phyloP scores from a whole-genome alignment of 345 rosid species.

The Ceriops decandra region DNA sequence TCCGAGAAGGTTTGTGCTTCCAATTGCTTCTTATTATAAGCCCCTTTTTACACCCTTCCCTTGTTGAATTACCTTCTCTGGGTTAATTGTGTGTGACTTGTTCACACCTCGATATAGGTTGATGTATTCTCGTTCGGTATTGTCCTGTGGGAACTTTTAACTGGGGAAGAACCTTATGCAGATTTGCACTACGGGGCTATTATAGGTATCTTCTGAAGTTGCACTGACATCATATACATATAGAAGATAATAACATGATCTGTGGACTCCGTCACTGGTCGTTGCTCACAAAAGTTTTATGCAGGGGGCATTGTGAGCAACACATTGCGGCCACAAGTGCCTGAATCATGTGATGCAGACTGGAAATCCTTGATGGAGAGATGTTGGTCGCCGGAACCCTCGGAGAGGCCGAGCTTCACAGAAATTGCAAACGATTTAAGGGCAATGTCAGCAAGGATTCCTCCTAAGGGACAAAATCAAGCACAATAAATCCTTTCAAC shows the following conservation, averaged over 20 bases:
- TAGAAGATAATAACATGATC: neutral
- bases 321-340: constrained; percentile 57
- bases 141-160: constrained; percentile 66
- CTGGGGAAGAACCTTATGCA: constrained; percentile 68
- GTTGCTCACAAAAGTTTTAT: neutral
- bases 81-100: neutral
- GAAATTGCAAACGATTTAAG: constrained; percentile 49
- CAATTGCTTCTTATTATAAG: neutral
- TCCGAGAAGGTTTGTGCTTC: constrained; percentile 47
- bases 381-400: constrained; percentile 67
- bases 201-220: constrained; percentile 35
- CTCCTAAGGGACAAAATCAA: constrained; percentile 43
- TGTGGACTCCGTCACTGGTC: neutral
- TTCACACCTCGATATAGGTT: constrained; percentile 30
- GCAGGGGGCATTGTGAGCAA: constrained; percentile 72
- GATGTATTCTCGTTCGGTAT: constrained; percentile 71
- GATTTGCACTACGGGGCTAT: constrained; percentile 72
- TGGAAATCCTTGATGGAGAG: constrained; percentile 74
- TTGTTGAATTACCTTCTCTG: neutral
- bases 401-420: constrained; percentile 62
- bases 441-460: constrained; percentile 43
- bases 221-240: neutral
- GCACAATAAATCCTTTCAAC: constrained; percentile 18
- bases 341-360: constrained; percentile 48
- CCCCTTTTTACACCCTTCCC: neutral